Conservation (phyloP, 768 basidiomycete genomes). For the Tricholoma saponaceum region DNA sequence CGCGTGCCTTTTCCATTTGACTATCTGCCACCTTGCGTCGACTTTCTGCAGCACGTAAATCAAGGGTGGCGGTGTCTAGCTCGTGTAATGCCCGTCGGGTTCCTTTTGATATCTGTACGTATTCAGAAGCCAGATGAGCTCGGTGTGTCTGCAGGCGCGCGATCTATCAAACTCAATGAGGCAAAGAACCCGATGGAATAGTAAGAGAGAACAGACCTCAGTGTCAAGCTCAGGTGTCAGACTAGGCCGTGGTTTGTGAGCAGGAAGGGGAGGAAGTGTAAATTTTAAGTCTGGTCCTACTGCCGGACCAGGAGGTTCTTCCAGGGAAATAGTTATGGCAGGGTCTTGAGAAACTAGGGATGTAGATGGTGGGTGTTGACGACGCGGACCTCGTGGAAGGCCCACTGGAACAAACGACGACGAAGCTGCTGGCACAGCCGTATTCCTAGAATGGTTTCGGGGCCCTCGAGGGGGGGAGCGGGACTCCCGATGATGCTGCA, state of each 20-base stretch:
- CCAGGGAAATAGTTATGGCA: conserved; percentile 2
- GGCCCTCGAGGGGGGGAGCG: conserved; percentile 41
- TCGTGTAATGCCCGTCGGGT: conserved; percentile 55
- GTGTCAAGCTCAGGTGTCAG: conserved; percentile 21
- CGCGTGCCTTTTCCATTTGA: conserved; percentile 59
- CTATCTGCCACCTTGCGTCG: conserved; percentile 53
- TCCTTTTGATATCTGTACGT: conserved; percentile 32
- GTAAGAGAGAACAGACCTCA: conserved; percentile 7
- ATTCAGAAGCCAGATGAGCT: conserved; percentile 34
- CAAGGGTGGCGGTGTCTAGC: conserved; percentile 54
- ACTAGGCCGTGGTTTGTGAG: conserved; percentile 20
- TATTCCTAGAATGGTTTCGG: conserved; percentile 22
- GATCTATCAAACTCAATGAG: conserved; percentile 19
- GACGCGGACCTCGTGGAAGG: conserved; percentile 16
- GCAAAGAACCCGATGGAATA: background rate
- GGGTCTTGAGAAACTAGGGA: conserved; percentile 3
- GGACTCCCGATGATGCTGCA: conserved; percentile 17
- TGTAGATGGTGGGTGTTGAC: conserved; percentile 5
- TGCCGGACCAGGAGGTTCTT: conserved; percentile 3
- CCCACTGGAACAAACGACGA: conserved; percentile 15
- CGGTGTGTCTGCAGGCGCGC: conserved; percentile 35
- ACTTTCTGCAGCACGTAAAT: conserved; percentile 54
- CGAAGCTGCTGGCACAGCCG: conserved; percentile 14
- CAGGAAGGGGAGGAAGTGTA: conserved; percentile 27
- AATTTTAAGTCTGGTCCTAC: conserved; percentile 1